Conservation (phyloP, 306 rosid genomes). For the Senna tora region DNA sequence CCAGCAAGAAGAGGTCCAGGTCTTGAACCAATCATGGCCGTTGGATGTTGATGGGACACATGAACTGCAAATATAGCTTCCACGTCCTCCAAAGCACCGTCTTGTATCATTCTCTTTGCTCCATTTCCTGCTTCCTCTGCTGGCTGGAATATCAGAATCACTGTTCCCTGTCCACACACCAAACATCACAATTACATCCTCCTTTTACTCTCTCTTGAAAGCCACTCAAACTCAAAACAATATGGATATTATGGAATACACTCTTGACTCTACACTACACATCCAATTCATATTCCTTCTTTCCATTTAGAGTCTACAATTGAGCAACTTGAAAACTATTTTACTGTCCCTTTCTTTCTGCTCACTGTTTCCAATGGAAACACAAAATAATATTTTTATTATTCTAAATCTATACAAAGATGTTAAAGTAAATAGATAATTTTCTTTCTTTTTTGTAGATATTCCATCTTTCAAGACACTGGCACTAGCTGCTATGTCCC, state of each 20-base stretch:
- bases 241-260: too few species aligned
- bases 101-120: slow-evolving; percentile 88
- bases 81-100: slow-evolving; percentile 81
- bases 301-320: too few species aligned
- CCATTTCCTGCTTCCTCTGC: slow-evolving; percentile 99
- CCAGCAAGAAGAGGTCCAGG: slow-evolving; percentile 92
- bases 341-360: neutral
- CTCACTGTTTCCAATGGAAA: too few species aligned
- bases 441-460: neutral
- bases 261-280: too few species aligned
- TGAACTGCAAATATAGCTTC: slow-evolving; percentile 93
- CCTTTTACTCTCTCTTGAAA: too few species aligned
- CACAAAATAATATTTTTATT: too few species aligned
- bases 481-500: neutral
- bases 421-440: too few species aligned
- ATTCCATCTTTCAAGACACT: neutral
- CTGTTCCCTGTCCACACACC: slow-evolving; percentile 71
- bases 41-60: slow-evolving; percentile 88
- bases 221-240: too few species aligned
- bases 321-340: neutral
- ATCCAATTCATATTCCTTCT: too few species aligned
- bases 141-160: slow-evolving; percentile 85
- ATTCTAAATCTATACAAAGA: too few species aligned
- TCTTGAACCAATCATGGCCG: slow-evolving; percentile 78
- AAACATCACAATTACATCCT: neutral